These are phyloP conservation scores for Phialophora expanda DNA, from an alignment of 2,329 filamentous ascomycete genomes.

Conservation along the genomic window DNA sequence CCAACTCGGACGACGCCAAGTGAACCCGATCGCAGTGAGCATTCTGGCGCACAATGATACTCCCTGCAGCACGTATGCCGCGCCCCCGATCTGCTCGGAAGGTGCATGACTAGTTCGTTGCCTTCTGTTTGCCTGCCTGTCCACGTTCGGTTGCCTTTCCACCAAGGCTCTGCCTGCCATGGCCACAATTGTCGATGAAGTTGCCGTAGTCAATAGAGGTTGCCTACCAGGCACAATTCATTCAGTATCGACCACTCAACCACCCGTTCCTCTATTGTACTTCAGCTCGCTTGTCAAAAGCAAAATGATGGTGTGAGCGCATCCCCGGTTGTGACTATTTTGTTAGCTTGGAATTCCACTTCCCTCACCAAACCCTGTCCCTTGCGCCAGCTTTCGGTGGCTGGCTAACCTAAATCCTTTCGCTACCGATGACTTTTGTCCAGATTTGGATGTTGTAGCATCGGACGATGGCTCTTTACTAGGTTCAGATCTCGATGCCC, in stretches of 20 bases:
- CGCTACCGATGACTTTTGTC: conserved; percentile 5
- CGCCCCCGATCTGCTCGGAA: background rate
- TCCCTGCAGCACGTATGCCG: background rate
- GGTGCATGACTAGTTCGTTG: conserved; percentile 4
- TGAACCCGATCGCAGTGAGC: background rate
- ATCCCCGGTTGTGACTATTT: background rate
- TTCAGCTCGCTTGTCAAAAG: background rate
- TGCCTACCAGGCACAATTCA: background rate
- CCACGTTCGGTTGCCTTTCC: background rate
- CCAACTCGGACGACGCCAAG: background rate
- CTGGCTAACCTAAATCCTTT: conserved; percentile 6
- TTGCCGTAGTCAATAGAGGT: background rate
- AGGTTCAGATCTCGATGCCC: conserved; percentile 11
- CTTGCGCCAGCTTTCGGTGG: conserved; percentile 1
- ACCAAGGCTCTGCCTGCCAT: background rate
- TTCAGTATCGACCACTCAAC: background rate
- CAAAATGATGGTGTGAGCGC: background rate
- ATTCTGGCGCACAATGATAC: background rate
- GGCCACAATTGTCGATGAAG: background rate
- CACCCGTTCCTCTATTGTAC: background rate
- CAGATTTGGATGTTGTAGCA: conserved; percentile 1
- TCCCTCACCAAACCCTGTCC: conserved; percentile 4
- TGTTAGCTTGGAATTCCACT: conserved; percentile 4
- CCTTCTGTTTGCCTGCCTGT: background rate
- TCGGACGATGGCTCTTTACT: background rate